Evolutionary conservation across 176 grass and related monocot species (phyloP), one percentile per base, ranked within the genome.

Genomic region (Microstegium vimineum): DNA sequence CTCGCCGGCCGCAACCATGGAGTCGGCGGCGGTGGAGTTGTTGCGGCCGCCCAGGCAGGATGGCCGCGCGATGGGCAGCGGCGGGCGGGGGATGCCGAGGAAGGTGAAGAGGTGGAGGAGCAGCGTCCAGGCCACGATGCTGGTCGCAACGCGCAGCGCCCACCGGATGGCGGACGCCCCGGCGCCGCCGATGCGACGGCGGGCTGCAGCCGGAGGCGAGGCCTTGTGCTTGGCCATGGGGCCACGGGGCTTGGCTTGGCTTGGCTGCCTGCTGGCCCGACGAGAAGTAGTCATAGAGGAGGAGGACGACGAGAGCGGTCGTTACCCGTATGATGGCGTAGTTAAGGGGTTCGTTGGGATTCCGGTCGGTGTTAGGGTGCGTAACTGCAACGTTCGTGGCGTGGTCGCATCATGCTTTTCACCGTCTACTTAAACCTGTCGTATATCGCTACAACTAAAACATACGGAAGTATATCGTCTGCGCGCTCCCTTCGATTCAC

Each of bases 41-140:
- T 34, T 76, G 83, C 46, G 66, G 68, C n/a, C 79, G 52, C 75
- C 86, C 43, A 37, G 65, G 78, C 82, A 89, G 85, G 90, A 72
- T 56, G 86, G 86, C 16, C 92, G 86, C 72, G 76, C 68, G 57
- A 85, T 71, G 75, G 62, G 84, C 36, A 94, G 88, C 17, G 81
- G 46, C 75, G 87, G 65, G 51, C 84, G 92, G 72, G 84, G 90
- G 43, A 87, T 85, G 38, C 90, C 90, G 28, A 87, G 66, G 66
- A 91, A 62, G 62, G 74, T 81, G 84, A 71, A 86, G 52, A 95
- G 72, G 75, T 98, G 95, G 79, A 95, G 85, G 52, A 98, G 42
- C 23, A 74, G 80, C 80, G 90, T 93, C 92, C 92, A 98, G 66
- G 84, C 68, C 78, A 98, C 28, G 67, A 92, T 81, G 67, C 95